phyloP scores from a whole-genome alignment of 805 yeast genomes.

The Saccharomyces mikatae region DNA sequence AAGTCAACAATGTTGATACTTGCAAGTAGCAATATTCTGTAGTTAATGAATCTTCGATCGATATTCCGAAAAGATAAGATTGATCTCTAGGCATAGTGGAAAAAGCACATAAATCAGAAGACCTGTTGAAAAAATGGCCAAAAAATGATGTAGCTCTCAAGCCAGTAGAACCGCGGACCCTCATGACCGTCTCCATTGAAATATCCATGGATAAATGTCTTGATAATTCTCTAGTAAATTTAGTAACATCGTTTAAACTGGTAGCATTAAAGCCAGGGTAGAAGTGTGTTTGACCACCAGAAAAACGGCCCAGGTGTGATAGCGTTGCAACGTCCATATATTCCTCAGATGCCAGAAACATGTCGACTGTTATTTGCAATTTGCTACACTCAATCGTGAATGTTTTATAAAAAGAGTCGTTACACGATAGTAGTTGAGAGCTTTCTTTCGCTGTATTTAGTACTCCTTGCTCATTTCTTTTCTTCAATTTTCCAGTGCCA shows the following conservation, averaged over 20 bases:
- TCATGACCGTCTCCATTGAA: slow-evolving; percentile 89
- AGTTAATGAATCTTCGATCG: slow-evolving; percentile 73
- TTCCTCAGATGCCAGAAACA: slow-evolving; percentile 73
- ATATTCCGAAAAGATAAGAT: slow-evolving; percentile 78
- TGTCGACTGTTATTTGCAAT: slow-evolving; percentile 81
- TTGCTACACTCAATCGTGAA: slow-evolving; percentile 96
- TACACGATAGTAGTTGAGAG: slow-evolving; percentile 58
- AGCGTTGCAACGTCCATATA: slow-evolving; percentile 94
- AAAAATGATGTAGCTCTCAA: slow-evolving; percentile 73
- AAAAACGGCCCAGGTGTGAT: slow-evolving; percentile 80
- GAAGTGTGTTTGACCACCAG: slow-evolving; percentile 94
- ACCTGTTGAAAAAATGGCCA: slow-evolving; percentile 94
- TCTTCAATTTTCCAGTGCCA: slow-evolving; percentile 74
- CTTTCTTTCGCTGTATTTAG: slow-evolving; percentile 80
- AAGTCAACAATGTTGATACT: slow-evolving; percentile 84
- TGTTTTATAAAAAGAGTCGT: slow-evolving; percentile 80
- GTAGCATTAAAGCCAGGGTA: slow-evolving; percentile 91
- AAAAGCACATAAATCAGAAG: slow-evolving; percentile 93
- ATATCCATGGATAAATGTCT: slow-evolving; percentile 85
- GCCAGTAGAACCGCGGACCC: slow-evolving; percentile 91
- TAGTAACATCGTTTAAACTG: slow-evolving; percentile 73
- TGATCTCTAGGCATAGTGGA: slow-evolving; percentile 96
- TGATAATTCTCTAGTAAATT: slow-evolving; percentile 77
- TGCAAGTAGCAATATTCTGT: slow-evolving; percentile 79
- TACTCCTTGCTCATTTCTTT: slow-evolving; percentile 60